These are phyloP conservation scores for Leccinum fuscescens DNA, from an alignment of 1,284 basidiomycete species.

Conservation along the genomic window DNA sequence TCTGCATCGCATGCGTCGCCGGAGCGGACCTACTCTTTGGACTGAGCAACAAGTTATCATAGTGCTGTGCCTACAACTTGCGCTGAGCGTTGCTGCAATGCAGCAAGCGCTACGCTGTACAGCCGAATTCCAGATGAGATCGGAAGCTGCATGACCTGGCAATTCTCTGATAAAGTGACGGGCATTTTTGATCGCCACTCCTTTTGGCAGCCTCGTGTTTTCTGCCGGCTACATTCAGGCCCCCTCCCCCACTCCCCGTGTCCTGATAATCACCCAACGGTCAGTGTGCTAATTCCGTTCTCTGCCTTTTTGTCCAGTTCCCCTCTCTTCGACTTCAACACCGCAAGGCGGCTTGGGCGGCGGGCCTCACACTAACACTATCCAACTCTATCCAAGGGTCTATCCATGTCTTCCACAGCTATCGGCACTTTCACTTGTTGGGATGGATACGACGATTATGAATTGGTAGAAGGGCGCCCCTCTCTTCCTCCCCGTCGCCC, in stretches of 20 bases:
- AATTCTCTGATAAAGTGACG: conserved; percentile 27
- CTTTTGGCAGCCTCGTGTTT: conserved; percentile 37
- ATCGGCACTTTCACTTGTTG: conserved; percentile 40
- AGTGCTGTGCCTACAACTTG: not conserved
- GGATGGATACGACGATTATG: conserved; percentile 38
- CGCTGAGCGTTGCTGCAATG: conserved; percentile 1
- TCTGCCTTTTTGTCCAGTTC: conserved; percentile 11
- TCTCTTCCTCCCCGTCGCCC: conserved; percentile 22
- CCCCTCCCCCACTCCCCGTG: conserved; percentile 7
- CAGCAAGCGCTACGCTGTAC: not conserved
- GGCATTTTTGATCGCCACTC: conserved; percentile 23
- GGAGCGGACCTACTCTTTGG: not conserved
- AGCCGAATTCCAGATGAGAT: not conserved
- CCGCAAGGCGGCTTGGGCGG: conserved; percentile 19
- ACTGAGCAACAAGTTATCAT: not conserved
- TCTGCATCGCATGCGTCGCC: not conserved
- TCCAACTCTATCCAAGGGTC: conserved; percentile 2
- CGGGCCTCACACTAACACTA: conserved; percentile 14
- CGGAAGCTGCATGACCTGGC: not conserved
- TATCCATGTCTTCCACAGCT: conserved; percentile 30
- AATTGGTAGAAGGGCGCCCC: conserved; percentile 21
- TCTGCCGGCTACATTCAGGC: conserved; percentile 27
- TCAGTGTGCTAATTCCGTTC: conserved; percentile 30
- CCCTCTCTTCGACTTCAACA: conserved; percentile 18
- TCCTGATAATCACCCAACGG: conserved; percentile 35